Base-by-base conservation (phyloP, 768 basidiomycete species). In the Hemileccinum impolitum region DNA sequence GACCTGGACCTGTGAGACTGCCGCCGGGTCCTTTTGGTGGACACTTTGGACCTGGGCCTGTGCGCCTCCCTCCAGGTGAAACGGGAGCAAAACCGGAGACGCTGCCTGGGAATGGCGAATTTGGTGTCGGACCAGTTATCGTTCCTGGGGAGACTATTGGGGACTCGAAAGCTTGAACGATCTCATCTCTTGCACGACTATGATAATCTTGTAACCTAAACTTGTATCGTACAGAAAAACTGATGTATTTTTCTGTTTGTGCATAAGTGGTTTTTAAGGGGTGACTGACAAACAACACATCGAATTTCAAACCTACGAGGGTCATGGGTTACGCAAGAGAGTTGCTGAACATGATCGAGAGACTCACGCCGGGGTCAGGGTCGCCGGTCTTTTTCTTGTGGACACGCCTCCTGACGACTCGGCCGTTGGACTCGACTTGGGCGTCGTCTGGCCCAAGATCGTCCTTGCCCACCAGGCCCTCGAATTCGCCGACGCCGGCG, bases 401-500 rank as follows among this genome's bases (percentile, higher is more conserved):
- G 10, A 47, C 39, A 6, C 46, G 56, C 46, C 65, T 53, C 32
- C 46, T 44, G 10, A 67, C 47, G 15, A 59, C 51, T 9, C 61
- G 57, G 10, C 65, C 66, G 4, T 65, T 32, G 0, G 63, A 17
- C 15, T 66, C 67, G 47, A 58, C 45, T 6, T 59, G 58, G 0
- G 21, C 34, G 8, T 52, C 40, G 31, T 68, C 67, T 11, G 57
- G 55, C 5, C 66, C 66, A 14, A 62, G 57, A 43, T 68, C 66
- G 25, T 58, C 61, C 4, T 54, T 58, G 6, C 67, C 65, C 4
- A 64, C 58, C 1, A 68, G 48, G 0, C 62, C 64, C 21, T 68
- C 66, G 10, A 66, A 61, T 15, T 68, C 66, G 18, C 64, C 66
- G 9, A 66, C 55, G n/a, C 64, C 48, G 0, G 62, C 64, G 23